Percentiles rank a stretch among this genome's conserved stretches.
These are phyloP conservation scores for Eremochloa ophiuroides DNA, from an alignment of 176 grass and related monocot species.

Conservation along the genomic window DNA sequence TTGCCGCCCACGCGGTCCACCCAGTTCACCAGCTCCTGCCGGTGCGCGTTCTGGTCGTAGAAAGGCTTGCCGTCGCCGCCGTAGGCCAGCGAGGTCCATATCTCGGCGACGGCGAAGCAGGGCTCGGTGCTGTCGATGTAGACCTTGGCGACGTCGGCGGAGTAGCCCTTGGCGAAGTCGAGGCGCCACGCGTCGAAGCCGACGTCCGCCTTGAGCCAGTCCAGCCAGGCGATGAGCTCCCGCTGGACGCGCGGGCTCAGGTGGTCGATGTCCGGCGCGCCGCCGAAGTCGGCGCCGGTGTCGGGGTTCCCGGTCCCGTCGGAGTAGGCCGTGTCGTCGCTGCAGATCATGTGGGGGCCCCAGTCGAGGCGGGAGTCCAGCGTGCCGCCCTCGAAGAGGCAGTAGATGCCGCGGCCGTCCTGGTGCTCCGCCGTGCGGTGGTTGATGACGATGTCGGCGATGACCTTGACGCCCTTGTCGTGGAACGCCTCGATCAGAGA, in stretches of 20 bases:
- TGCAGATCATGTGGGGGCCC: slow-evolving; percentile 80
- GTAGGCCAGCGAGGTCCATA: slow-evolving; percentile 55
- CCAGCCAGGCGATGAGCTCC: slow-evolving; percentile 65
- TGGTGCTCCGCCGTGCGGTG: slow-evolving; percentile 67
- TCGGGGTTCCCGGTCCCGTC: slow-evolving; percentile 70
- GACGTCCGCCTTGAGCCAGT: slow-evolving; percentile 80
- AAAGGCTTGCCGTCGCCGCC: slow-evolving; percentile 34
- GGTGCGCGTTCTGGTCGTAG: slow-evolving; percentile 46
- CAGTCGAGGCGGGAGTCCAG: slow-evolving; percentile 66
- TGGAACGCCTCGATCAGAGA: slow-evolving; percentile 55
- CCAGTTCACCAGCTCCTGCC: slow-evolving; percentile 81
- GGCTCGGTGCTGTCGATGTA: slow-evolving; percentile 61
- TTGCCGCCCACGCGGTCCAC: slow-evolving; percentile 23
- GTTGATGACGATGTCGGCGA: slow-evolving; percentile 94
- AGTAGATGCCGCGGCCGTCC: slow-evolving; percentile 60
- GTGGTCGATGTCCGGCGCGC: slow-evolving; percentile 70
- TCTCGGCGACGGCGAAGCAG: slow-evolving; percentile 61
- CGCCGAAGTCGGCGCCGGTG: slow-evolving; percentile 59
- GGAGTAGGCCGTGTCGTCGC: slow-evolving; percentile 52
- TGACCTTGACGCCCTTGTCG: slow-evolving; percentile 52
- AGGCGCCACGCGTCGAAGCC: slow-evolving; percentile 84
- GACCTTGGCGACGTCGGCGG: slow-evolving; percentile 54
- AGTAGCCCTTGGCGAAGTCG: slow-evolving; percentile 78
- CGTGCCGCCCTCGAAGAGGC: slow-evolving; percentile 71
- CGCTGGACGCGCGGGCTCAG: slow-evolving; percentile 63